Evolutionary conservation across 2,329 filamentous ascomycete genomes (phyloP), one percentile per base, ranked within the genome.

Genomic region (Ceratocystis cubensis): DNA sequence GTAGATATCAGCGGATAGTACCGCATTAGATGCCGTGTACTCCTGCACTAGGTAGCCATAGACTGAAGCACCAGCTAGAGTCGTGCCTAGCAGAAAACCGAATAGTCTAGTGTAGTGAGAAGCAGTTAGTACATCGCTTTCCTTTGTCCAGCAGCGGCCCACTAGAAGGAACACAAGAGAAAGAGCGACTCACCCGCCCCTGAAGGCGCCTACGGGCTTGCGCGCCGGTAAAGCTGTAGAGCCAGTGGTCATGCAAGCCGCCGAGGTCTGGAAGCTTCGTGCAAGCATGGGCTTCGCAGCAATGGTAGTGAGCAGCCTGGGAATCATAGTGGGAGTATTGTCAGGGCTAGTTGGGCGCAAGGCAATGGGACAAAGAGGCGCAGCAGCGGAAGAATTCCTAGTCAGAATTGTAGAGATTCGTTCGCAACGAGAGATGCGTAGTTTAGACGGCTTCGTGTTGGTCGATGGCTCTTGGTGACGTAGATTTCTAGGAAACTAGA

Each of bases 41-140:
- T 97, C 92, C 75, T 93, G 86, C 72, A 97, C 79, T 71, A 96
- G 84, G 76, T 97, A 97, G 76, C 90, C 91, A 79, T 96, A 97
- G 72, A 95, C 88, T 67, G 85, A 87, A 64, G 83, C 84, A 72
- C 91, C 91, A 57, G 92, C 87, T 64, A 91, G 80, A 61, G 88
- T 87, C 69, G 88, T 86, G 70, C 93, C 93, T 70, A 94, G 81
- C 63, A 97, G 85, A 80, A 97, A 97, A 64, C 93, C 93, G 72
- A 96, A 91, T 68, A 96, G 79, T 67, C 93, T 96, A 72, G 56
- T 20, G 10, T 30, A 53, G 22, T 15, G 22, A 53, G 13, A 53
- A 4, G 8, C 6, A 37, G 41, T 67, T 53, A 67, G 48, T 45
- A 67, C 5, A 22, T 22, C 15, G 62, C 44, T 13, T 20, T 37